Evolutionary conservation across 441 rosid species (phyloP).

Genomic region (Syzygium malaccense): DNA sequence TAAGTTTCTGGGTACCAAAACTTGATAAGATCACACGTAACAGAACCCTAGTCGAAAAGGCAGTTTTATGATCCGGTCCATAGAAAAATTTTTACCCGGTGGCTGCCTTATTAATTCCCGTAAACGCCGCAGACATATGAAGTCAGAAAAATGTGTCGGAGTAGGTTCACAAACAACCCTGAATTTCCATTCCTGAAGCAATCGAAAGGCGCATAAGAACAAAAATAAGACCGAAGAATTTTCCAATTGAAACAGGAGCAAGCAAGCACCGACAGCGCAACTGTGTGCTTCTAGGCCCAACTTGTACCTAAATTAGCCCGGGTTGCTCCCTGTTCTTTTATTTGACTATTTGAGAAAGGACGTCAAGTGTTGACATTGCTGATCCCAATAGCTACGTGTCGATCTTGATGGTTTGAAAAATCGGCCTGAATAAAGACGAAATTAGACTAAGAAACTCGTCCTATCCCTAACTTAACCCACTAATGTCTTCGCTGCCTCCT

Average conservation of each 20-base stretch:
- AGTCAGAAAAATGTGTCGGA: background rate
- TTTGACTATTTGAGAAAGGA: background rate
- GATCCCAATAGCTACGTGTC: background rate
- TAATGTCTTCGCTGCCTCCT: background rate
- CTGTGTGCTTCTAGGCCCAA: background rate
- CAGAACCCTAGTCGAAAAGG: background rate
- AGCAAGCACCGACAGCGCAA: background rate
- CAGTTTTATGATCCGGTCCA: background rate
- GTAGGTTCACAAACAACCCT: background rate
- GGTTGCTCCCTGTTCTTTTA: background rate
- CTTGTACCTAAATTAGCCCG: background rate
- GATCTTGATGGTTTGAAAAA: background rate
- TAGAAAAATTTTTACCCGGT: background rate
- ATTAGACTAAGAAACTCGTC: background rate
- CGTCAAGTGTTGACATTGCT: background rate
- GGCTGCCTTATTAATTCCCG: background rate
- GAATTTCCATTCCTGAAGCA: background rate
- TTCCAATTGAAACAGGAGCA: background rate
- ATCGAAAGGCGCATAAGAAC: background rate
- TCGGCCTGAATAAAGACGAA: background rate
- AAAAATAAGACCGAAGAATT: background rate
- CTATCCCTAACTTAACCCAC: background rate
- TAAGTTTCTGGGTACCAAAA: background rate
- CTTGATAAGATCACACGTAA: background rate
- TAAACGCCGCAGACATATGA: background rate